phyloP scores from a whole-genome alignment of 768 basidiomycete genomes.

The Dentipellis sp. region DNA sequence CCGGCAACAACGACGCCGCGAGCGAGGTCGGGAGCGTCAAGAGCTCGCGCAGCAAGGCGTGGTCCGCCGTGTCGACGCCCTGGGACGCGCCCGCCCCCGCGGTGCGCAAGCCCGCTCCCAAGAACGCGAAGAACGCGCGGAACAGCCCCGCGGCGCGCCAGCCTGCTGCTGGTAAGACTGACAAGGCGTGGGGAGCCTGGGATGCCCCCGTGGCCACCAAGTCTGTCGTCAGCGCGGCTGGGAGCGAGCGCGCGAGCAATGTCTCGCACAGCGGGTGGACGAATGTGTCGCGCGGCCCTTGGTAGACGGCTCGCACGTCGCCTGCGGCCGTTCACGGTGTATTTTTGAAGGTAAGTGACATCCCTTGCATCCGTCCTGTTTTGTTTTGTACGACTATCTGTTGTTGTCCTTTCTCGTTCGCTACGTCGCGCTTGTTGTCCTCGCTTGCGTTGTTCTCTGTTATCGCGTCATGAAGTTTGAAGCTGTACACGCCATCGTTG shows the following conservation, averaged over 20 bases:
- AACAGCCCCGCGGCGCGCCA: not conserved
- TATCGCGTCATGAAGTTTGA: too few species aligned
- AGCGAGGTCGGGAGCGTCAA: not conserved
- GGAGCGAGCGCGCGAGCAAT: not conserved
- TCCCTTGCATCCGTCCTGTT: too few species aligned
- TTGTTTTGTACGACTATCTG: too few species aligned
- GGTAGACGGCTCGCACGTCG: not conserved
- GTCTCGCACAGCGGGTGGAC: not conserved
- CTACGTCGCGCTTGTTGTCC: not conserved
- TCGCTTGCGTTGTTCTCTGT: not conserved
- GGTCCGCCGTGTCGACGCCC: not conserved
- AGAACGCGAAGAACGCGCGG: not conserved
- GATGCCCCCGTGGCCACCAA: not conserved
- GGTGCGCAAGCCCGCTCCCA: not conserved
- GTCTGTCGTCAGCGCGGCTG: not conserved
- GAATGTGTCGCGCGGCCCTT: not conserved
- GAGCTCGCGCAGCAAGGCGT: not conserved
- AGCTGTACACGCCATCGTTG: too few species aligned
- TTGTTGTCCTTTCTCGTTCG: not conserved
- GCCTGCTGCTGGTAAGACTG: not conserved
- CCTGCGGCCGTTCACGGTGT: not conserved
- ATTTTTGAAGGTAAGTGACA: too few species aligned
- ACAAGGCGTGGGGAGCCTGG: not conserved
- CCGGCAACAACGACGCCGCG: not conserved
- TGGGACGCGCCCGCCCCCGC: not conserved